phyloP scores from a whole-genome alignment of 1,139 yeast genomes.

The Debaryomyces nepalensis region DNA sequence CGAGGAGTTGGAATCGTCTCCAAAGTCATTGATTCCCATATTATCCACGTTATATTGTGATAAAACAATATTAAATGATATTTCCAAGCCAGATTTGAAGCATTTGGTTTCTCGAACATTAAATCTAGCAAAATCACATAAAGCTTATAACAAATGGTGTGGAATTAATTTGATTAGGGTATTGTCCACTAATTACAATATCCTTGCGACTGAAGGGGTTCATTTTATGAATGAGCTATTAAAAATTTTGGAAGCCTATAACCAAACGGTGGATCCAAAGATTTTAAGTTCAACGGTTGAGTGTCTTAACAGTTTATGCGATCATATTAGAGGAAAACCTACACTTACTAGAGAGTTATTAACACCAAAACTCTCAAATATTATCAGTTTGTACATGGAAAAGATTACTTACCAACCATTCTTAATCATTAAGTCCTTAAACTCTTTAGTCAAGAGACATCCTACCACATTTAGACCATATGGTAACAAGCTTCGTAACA shows the following conservation, averaged over 20 bases:
- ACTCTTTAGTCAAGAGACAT: slow-evolving; percentile 56
- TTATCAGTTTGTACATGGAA: slow-evolving; percentile 59
- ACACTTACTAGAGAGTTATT: slow-evolving; percentile 81
- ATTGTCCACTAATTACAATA: slow-evolving; percentile 53
- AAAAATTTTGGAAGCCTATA: slow-evolving; percentile 59
- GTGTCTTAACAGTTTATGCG: slow-evolving; percentile 53
- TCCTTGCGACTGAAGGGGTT: slow-evolving; percentile 63
- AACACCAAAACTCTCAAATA: slow-evolving; percentile 74
- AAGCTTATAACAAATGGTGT: slow-evolving; percentile 60
- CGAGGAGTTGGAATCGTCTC: slow-evolving; percentile 40
- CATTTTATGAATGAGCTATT: slow-evolving; percentile 58
- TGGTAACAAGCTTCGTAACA: slow-evolving; percentile 61
- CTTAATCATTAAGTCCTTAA: slow-evolving; percentile 53
- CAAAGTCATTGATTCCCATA: slow-evolving; percentile 41
- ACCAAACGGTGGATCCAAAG: slow-evolving; percentile 43
- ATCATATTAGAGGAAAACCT: slow-evolving; percentile 75
- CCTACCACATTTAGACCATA: slow-evolving; percentile 85
- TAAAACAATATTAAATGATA: slow-evolving; percentile 37
- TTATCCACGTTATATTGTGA: slow-evolving; percentile 35
- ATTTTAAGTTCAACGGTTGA: slow-evolving; percentile 55
- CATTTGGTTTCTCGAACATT: slow-evolving; percentile 60
- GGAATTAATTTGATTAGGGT: slow-evolving; percentile 62
- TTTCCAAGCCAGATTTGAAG: slow-evolving; percentile 57
- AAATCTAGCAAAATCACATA: slow-evolving; percentile 57
- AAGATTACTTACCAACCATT: slow-evolving; percentile 44